Conservation (phyloP, 1,139 yeast species). For the Protomyces inundatus region DNA sequence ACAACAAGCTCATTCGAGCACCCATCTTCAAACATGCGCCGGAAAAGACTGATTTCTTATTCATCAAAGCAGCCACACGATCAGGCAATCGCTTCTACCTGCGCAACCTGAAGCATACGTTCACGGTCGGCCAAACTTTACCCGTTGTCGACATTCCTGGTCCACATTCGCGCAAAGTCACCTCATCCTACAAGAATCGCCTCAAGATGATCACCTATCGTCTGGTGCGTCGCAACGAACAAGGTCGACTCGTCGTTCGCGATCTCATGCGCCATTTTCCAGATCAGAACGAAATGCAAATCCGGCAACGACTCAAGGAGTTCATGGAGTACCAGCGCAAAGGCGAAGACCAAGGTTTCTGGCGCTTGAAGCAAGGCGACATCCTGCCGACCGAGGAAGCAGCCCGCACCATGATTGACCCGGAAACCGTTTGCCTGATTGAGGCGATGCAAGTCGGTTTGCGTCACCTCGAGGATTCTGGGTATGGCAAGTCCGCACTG, state of each 20-base stretch:
- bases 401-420: slow-evolving; percentile 77
- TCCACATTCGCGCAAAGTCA: slow-evolving; percentile 93
- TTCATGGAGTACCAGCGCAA: slow-evolving; percentile 96
- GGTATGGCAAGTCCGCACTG: slow-evolving; percentile 49
- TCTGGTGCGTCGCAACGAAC: slow-evolving; percentile 69
- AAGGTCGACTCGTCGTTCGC: slow-evolving; percentile 72
- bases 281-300: slow-evolving; percentile 96
- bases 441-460: slow-evolving; percentile 95
- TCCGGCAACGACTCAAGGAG: slow-evolving; percentile 88
- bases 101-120: slow-evolving; percentile 63
- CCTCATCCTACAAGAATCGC: slow-evolving; percentile 86
- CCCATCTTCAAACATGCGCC: slow-evolving; percentile 87
- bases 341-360: slow-evolving; percentile 91
- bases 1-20: slow-evolving; percentile 86
- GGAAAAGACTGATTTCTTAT: slow-evolving; percentile 69
- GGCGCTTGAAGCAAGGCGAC: slow-evolving; percentile 80
- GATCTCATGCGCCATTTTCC: slow-evolving; percentile 93
- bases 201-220: slow-evolving; percentile 90
- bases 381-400: slow-evolving; percentile 72
- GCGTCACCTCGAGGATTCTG: slow-evolving; percentile 70
- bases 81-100: slow-evolving; percentile 53
- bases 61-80: slow-evolving; percentile 59
- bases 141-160: slow-evolving; percentile 97
- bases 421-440: slow-evolving; percentile 81
- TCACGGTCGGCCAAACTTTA: slow-evolving; percentile 85